Percentiles rank a stretch among this genome's conserved stretches.
Conservation (phyloP, 352 stramenopile species). For the Globisporangium radiosum region DNA sequence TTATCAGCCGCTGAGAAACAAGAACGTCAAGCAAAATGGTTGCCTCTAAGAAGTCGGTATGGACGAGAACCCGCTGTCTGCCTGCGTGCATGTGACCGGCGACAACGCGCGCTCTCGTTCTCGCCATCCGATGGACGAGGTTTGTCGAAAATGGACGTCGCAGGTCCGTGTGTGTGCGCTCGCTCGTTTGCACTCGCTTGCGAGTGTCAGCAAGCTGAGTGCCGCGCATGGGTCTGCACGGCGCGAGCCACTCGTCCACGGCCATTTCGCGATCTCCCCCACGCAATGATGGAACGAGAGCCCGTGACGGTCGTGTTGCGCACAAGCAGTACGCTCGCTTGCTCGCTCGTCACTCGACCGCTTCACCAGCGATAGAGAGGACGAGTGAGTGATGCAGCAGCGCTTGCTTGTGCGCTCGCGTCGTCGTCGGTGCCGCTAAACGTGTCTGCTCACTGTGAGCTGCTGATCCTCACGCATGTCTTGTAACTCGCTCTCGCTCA, state of each 20-base stretch:
- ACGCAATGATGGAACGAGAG: slow-evolving; percentile 6
- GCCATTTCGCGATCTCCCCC: slow-evolving; percentile 9
- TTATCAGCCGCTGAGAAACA: slow-evolving; percentile 58
- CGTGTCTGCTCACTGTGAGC: slow-evolving; percentile 7
- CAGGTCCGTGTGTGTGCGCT: slow-evolving; percentile 1
- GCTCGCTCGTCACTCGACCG: no score
- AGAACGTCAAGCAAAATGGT: slow-evolving; percentile 74
- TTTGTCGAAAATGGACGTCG: slow-evolving; percentile 12
- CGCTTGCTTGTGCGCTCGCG: neutral
- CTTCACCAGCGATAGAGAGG: no score
- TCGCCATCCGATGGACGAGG: slow-evolving; percentile 63
- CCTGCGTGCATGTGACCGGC: neutral
- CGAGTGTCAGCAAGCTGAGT: neutral
- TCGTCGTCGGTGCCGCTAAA: slow-evolving; percentile 4
- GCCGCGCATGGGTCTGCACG: neutral
- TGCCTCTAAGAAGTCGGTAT: slow-evolving; percentile 90
- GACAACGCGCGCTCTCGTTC: slow-evolving; percentile 8
- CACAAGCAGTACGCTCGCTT: neutral
- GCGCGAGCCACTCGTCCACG: slow-evolving; percentile 11
- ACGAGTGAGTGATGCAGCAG: neutral
- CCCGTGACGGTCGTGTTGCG: neutral
- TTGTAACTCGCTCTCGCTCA: neutral
- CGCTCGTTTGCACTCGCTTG: neutral
- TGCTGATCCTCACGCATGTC: slow-evolving; percentile 17
- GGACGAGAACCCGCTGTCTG: slow-evolving; percentile 27